A percentile compares a stretch with the other conserved stretches of the same genome.
Evolutionary conservation across 1,284 basidiomycete genomes (phyloP).

Genomic region (Cronartium ribicola): DNA sequence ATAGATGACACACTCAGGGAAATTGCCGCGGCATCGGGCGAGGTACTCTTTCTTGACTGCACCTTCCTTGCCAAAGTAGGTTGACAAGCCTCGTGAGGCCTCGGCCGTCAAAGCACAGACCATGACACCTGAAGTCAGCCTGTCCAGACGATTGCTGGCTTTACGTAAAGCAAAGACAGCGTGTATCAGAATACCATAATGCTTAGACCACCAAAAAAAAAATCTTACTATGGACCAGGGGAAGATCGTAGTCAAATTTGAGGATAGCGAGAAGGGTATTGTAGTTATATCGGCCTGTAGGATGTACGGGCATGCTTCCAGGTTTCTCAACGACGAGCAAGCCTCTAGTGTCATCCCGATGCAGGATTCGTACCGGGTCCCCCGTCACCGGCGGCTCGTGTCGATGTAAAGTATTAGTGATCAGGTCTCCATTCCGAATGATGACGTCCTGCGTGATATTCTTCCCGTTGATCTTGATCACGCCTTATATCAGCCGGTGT

Average conservation of each 20-base stretch:
- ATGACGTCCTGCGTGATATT: constrained; percentile 73
- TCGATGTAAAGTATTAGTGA: constrained; percentile 88
- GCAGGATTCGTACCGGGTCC: constrained; percentile 73
- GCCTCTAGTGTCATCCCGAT: constrained; percentile 69
- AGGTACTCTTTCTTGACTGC: constrained; percentile 85
- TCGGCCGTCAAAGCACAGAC: constrained; percentile 75
- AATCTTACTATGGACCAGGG: constrained; percentile 73
- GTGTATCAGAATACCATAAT: background rate
- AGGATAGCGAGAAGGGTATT: constrained; percentile 86
- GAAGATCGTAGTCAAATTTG: constrained; percentile 73
- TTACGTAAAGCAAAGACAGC: background rate
- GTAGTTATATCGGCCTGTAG: constrained; percentile 78
- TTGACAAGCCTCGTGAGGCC: constrained; percentile 67
- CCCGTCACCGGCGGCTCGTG: constrained; percentile 94
- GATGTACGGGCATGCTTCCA: constrained; percentile 71
- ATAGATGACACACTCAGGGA: constrained; percentile 64
- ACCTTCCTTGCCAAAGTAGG: constrained; percentile 69
- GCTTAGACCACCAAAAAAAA: background rate
- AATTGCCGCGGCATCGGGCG: constrained; percentile 74
- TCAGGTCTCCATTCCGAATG: constrained; percentile 78
- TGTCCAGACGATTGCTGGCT: constrained; percentile 93
- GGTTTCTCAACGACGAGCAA: constrained; percentile 93
- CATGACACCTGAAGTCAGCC: constrained; percentile 94
- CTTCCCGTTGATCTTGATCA: constrained; percentile 86
- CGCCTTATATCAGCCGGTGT: constrained; percentile 57